Conservation (phyloP, 768 basidiomycete species). For the Leccinum ochraceum region DNA sequence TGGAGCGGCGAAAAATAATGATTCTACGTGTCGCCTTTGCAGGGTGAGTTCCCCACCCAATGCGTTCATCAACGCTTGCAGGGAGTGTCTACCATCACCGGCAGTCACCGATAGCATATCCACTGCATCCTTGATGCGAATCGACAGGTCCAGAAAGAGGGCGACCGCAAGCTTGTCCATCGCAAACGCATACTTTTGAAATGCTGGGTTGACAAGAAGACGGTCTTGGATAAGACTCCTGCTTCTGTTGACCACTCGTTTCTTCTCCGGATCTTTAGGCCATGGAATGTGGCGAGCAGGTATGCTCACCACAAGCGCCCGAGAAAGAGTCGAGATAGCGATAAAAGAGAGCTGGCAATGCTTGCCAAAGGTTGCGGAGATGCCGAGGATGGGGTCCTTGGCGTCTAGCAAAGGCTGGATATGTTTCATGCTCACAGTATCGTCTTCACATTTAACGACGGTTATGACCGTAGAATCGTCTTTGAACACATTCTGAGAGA, state of each 20-base stretch:
- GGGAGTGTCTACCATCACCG: conserved; percentile 30
- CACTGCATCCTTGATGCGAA: conserved; percentile 38
- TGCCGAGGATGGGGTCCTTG: conserved; percentile 33
- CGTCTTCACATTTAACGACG: conserved; percentile 31
- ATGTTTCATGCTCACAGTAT: conserved; percentile 21
- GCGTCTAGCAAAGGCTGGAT: conserved; percentile 34
- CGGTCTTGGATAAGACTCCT: conserved; percentile 30
- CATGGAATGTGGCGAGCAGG: conserved; percentile 14
- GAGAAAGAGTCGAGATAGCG: conserved; percentile 40
- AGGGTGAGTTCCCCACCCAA: conserved; percentile 40
- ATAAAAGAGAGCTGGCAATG: conserved; percentile 37
- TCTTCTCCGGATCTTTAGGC: background rate
- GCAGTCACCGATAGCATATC: conserved; percentile 41
- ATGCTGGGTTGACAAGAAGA: conserved; percentile 33
- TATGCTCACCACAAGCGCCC: conserved; percentile 38
- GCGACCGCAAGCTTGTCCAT: conserved; percentile 48
- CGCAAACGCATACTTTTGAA: conserved; percentile 41
- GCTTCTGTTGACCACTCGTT: conserved; percentile 2
- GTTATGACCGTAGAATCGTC: conserved; percentile 24
- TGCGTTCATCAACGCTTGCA: conserved; percentile 34
- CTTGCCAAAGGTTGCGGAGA: conserved; percentile 44
- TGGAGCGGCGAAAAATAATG: conserved; percentile 32
- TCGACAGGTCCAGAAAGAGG: conserved; percentile 39
- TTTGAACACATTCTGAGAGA: background rate
- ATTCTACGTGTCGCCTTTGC: conserved; percentile 25